phyloP scores from a whole-genome alignment of 208 protist species.

The Leishmania tarentolae region DNA sequence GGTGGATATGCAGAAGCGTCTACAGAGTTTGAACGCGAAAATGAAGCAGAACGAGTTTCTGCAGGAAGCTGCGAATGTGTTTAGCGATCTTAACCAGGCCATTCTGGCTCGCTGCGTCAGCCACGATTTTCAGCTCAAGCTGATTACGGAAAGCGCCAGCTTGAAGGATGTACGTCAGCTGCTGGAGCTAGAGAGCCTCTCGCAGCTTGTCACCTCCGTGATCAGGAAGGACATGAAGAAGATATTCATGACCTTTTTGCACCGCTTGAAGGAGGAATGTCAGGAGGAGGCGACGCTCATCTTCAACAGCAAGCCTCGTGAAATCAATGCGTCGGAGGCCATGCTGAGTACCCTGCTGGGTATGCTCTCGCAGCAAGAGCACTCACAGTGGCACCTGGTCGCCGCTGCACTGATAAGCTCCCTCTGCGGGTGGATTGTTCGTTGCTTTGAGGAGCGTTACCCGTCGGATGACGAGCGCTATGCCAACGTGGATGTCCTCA shows the following conservation, averaged over 20 bases:
- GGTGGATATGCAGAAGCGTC: conserved; percentile 52
- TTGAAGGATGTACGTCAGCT: conserved; percentile 73
- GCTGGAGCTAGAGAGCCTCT: conserved; percentile 58
- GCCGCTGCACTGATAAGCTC: conserved; percentile 71
- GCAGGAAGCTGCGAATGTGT: conserved; percentile 57
- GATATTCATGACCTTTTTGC: conserved; percentile 82
- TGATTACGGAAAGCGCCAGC: conserved; percentile 65
- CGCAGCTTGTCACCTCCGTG: conserved; percentile 59
- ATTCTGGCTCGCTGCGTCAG: conserved; percentile 81
- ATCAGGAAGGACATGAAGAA: conserved; percentile 82
- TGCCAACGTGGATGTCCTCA: conserved; percentile 42
- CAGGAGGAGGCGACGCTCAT: conserved; percentile 58
- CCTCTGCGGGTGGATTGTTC: conserved; percentile 61
- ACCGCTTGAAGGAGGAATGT: conserved; percentile 76
- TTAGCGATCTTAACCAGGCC: conserved; percentile 60
- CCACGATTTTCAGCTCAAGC: conserved; percentile 82
- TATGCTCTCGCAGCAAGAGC: conserved; percentile 66
- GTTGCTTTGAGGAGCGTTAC: conserved; percentile 55
- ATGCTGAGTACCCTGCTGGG: conserved; percentile 65
- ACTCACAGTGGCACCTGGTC: conserved; percentile 79
- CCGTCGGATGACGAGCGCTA: conserved; percentile 28
- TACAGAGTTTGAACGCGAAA: conserved; percentile 21
- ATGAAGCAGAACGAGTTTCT: conserved; percentile 25
- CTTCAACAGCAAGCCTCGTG: conserved; percentile 27
- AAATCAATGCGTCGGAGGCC: conserved; percentile 45